phyloP scores from a whole-genome alignment of 139 green algal genomes.

The Dunaliella sp. region DNA sequence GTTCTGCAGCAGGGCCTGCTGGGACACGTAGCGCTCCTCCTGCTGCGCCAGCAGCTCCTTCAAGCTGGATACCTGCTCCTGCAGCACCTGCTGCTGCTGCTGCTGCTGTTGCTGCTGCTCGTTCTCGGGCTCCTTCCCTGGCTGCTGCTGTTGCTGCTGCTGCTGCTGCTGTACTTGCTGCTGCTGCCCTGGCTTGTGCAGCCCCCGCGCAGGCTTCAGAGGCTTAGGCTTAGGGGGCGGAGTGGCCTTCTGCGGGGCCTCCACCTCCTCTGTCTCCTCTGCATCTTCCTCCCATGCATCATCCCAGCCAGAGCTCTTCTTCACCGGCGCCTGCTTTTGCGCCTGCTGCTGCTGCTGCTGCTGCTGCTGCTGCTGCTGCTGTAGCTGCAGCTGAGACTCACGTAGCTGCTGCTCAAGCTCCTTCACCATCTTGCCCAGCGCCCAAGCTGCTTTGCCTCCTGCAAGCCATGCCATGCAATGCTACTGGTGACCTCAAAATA shows the following conservation, averaged over 20 bases:
- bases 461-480: too few relatives aligned
- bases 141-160: neutral
- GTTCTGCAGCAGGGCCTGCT: neutral
- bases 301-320: constrained; percentile 1
- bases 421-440: neutral
- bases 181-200: constrained; percentile 9
- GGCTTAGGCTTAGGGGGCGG: neutral
- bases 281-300: neutral
- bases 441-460: neutral
- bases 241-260: neutral
- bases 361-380: constrained; percentile 16
- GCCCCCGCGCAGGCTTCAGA: neutral
- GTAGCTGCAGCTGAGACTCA: neutral
- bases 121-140: neutral
- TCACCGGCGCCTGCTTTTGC: constrained; percentile 10
- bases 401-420: neutral
- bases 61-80: neutral
- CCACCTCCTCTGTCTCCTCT: neutral
- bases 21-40: neutral
- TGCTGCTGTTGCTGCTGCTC: neutral
- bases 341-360: neutral
- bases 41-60: neutral
- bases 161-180: neutral
- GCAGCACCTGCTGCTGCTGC: constrained; percentile 7
- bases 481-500: too few relatives aligned